Percentiles rank a stretch among this genome's conserved stretches.
phyloP scores from a whole-genome alignment of 495 filamentous ascomycete genomes.

The Aspergillus avenaceus region DNA sequence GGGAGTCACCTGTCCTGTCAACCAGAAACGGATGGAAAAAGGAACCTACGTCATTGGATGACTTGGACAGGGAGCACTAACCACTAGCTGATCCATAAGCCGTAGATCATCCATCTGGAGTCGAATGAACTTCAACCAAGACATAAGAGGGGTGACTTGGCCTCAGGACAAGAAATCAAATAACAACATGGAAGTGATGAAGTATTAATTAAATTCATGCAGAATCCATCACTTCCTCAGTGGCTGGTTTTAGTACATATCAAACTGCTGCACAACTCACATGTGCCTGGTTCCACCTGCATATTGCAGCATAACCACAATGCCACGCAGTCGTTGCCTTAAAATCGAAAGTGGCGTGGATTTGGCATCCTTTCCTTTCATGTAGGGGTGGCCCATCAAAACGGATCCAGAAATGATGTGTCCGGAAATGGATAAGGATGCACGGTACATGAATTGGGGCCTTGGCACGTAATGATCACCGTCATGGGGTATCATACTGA shows the following conservation, averaged over 20 bases:
- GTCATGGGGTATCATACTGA: background rate
- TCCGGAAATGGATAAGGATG: background rate
- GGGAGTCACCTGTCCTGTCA: background rate
- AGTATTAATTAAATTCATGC: background rate
- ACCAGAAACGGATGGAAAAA: background rate
- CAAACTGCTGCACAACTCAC: too few relatives aligned
- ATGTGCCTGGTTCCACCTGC: background rate
- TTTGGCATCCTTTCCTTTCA: background rate
- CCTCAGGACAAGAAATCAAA: slow-evolving; percentile 12
- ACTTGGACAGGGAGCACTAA: background rate
- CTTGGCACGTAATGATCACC: background rate
- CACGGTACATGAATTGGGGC: background rate
- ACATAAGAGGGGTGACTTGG: background rate
- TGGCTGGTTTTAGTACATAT: too few relatives aligned
- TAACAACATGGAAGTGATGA: background rate
- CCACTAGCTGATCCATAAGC: background rate
- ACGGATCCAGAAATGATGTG: background rate
- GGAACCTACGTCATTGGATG: slow-evolving; percentile 9
- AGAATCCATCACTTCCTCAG: background rate
- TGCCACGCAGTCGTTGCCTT: background rate
- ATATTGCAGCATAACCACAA: background rate
- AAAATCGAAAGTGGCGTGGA: background rate
- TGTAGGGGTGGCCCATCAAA: background rate
- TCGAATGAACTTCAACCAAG: background rate
- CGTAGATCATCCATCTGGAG: background rate